These are phyloP conservation scores for Fraxinus xanthoxyloides DNA, from an alignment of 305 asterid genomes.

Conservation along the genomic window DNA sequence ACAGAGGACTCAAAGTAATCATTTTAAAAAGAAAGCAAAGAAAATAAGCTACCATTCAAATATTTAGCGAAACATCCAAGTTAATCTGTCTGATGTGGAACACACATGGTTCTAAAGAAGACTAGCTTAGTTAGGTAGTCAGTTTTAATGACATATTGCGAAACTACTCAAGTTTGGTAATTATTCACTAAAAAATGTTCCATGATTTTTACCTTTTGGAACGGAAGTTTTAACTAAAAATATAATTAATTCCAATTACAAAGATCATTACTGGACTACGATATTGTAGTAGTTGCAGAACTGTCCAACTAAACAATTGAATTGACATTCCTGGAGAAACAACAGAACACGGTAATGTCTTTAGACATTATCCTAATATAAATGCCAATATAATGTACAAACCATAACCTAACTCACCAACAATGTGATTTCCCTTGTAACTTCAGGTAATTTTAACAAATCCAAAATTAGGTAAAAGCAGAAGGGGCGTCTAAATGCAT, in stretches of 20 bases:
- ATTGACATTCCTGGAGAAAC: neutral
- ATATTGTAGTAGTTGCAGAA: neutral
- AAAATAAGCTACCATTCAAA: neutral
- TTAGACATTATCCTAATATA: neutral
- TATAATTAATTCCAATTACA: neutral
- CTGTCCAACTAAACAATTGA: neutral
- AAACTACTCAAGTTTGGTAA: neutral
- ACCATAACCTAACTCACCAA: neutral
- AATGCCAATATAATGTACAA: neutral
- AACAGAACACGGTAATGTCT: neutral
- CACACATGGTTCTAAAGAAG: neutral
- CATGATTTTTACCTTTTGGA: neutral
- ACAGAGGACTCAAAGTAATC: neutral
- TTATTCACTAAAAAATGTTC: neutral
- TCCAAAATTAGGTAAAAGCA: neutral
- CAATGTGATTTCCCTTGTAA: neutral
- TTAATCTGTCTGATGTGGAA: neutral
- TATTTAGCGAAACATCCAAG: neutral
- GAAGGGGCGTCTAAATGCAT: neutral
- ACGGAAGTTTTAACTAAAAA: neutral
- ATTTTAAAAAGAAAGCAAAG: neutral
- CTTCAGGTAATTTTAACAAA: neutral
- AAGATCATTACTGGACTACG: neutral
- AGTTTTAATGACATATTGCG: neutral
- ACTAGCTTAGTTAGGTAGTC: neutral